phyloP scores from a whole-genome alignment of 2,329 filamentous ascomycete species.

The Fusarium chaquense region DNA sequence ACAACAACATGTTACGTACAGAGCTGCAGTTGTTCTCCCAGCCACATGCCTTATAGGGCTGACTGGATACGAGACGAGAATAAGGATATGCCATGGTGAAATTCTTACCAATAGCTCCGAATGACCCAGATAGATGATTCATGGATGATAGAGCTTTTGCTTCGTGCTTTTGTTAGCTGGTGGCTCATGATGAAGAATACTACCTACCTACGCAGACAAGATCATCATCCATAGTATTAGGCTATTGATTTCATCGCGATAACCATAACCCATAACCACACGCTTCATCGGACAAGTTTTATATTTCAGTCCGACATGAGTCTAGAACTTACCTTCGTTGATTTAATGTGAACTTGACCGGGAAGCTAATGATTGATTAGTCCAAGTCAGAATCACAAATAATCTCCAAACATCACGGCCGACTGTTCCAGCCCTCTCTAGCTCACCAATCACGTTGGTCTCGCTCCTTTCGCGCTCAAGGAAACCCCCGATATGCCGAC shows the following conservation, averaged over 20 bases:
- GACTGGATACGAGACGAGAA: neutral
- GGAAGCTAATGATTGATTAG: neutral
- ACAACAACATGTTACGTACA: neutral
- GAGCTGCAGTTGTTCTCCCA: neutral
- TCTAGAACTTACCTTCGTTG: neutral
- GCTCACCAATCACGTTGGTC: conserved; percentile 23
- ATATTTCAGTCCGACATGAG: neutral
- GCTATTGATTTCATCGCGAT: neutral
- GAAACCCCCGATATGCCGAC: conserved; percentile 41
- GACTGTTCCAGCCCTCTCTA: neutral
- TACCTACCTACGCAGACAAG: neutral
- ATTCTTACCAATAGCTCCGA: neutral
- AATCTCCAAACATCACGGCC: neutral
- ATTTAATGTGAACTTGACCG: neutral
- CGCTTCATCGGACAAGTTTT: neutral
- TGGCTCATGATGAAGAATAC: neutral
- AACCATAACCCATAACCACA: neutral
- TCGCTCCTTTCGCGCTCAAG: conserved; percentile 40
- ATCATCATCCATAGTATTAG: neutral
- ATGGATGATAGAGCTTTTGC: neutral
- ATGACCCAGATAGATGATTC: neutral
- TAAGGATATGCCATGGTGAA: neutral
- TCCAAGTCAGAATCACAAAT: neutral
- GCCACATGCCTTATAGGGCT: neutral
- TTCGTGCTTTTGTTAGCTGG: neutral